Evolutionary conservation across 768 basidiomycete genomes (phyloP).

Genomic region (Coprinopsis strossmayeri): DNA sequence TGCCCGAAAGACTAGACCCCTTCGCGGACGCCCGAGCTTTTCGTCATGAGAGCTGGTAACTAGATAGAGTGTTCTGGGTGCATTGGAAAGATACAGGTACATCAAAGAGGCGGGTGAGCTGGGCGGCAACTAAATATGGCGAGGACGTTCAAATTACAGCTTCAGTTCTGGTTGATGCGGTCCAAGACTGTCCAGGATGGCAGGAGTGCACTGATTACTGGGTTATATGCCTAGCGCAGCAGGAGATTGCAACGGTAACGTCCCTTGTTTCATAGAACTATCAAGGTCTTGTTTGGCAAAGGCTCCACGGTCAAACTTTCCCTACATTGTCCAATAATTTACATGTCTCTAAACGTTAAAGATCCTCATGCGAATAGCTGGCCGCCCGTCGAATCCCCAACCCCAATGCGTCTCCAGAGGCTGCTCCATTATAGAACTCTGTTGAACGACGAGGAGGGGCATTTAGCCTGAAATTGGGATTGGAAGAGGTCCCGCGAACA

Average conservation of each 20-base stretch:
- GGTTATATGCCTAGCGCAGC: too few relatives aligned
- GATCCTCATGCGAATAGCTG: slow-evolving; percentile 13
- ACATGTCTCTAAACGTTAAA: neutral
- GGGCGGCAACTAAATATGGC: neutral
- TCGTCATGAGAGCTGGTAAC: slow-evolving; percentile 67
- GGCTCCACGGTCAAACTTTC: neutral
- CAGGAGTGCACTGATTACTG: too few relatives aligned
- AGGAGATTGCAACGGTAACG: too few relatives aligned
- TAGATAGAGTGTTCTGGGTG: slow-evolving; percentile 67
- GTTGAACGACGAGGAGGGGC: slow-evolving; percentile 32
- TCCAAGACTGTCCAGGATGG: too few relatives aligned
- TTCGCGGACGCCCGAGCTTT: slow-evolving; percentile 47
- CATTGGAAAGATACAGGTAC: slow-evolving; percentile 68
- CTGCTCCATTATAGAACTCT: slow-evolving; percentile 15
- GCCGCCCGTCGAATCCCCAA: slow-evolving; percentile 17
- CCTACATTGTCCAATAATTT: neutral
- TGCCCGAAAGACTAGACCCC: slow-evolving; percentile 68
- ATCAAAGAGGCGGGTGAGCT: slow-evolving; percentile 28
- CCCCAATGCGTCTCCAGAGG: slow-evolving; percentile 20
- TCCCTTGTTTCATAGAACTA: too few relatives aligned
- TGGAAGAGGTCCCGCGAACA: slow-evolving; percentile 17
- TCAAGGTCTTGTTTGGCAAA: neutral
- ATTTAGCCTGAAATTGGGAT: slow-evolving; percentile 30
- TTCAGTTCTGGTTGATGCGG: too few relatives aligned
- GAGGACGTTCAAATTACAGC: neutral